Base-by-base conservation (phyloP, 1,139 yeast genomes). In the Eremothecium coryli region DNA sequence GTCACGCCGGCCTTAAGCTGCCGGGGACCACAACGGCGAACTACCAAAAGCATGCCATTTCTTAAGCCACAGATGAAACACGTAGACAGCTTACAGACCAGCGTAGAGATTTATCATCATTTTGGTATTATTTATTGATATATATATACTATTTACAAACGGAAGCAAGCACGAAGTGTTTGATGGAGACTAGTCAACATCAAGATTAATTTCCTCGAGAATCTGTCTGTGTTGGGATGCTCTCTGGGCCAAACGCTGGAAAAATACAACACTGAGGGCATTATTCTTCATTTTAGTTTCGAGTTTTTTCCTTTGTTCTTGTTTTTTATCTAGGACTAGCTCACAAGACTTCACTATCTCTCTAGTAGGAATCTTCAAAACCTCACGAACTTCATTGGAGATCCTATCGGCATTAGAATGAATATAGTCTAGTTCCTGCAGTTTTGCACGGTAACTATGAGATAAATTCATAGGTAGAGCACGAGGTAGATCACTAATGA, bases 381-480 rank as follows among this genome's bases (percentile, higher is more conserved):
- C 95, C 48, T 76, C 75, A 24, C 93, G 70, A 40, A 86, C 82
- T 54, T 90, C 97, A 46, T 73, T 75, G 0, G 95, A 67, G 8
- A 90, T 73, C 41, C 98, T 68, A 36, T 70, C 71, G 2, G 95
- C 77, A 54, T 88, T 88, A 28, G 66, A 54, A 48, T 82, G 93
- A 8, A 82, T 76, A 49, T 85, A 90, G 41, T 86, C 95, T 49
- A 76, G 60, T 14, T 70, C 73, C 23, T 66, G 63, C 23, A 90
- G 65, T 48, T 80, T 82, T 6, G 53, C 54, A 42, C 71, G 72
- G 44, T 88, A 72, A 57, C 82, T 85, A 36, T 69, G 66, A 0
- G 93, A 85, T 41, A 86, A 70, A 39, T 86, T 86, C 47, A 86
- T 68, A 16, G 95, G 93, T 49, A 84, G 73, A 0, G 97, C 95